These are phyloP conservation scores for Samsoniella hepiali DNA, from an alignment of 2,329 filamentous ascomycete species.

Conservation along the genomic window DNA sequence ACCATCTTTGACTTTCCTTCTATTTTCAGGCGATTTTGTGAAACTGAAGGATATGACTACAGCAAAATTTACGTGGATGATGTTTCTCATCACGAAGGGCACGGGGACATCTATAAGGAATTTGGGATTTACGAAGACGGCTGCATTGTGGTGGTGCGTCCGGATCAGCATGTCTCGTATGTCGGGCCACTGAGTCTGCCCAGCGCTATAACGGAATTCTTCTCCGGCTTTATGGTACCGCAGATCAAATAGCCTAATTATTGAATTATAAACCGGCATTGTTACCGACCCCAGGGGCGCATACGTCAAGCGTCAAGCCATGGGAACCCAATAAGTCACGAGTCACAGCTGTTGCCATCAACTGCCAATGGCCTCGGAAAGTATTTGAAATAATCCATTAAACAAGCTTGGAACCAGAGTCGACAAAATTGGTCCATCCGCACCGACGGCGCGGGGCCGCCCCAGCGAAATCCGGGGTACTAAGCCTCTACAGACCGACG, in stretches of 20 bases:
- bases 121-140: conserved; percentile 57
- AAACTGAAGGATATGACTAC: conserved; percentile 52
- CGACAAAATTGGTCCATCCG: too few species aligned
- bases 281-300: too few species aligned
- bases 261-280: too few species aligned
- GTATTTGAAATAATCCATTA: too few species aligned
- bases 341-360: too few species aligned
- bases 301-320: too few species aligned
- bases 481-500: not conserved
- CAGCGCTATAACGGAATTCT: conserved; percentile 33
- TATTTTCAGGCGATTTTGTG: conserved; percentile 45
- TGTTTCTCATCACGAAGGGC: conserved; percentile 50
- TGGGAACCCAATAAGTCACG: too few species aligned
- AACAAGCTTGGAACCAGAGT: too few species aligned
- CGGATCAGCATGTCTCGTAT: conserved; percentile 63
- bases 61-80: conserved; percentile 55
- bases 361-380: too few species aligned
- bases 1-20: conserved; percentile 52
- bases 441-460: too few species aligned
- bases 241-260: not conserved
- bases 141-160: conserved; percentile 57
- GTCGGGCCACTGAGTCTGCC: conserved; percentile 38
- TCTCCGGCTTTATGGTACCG: conserved; percentile 28
- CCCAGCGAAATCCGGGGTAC: too few species aligned
- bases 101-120: conserved; percentile 49